These are phyloP conservation scores for Cordyceps militaris DNA, from an alignment of 2,329 filamentous ascomycete genomes.

Conservation along the genomic window DNA sequence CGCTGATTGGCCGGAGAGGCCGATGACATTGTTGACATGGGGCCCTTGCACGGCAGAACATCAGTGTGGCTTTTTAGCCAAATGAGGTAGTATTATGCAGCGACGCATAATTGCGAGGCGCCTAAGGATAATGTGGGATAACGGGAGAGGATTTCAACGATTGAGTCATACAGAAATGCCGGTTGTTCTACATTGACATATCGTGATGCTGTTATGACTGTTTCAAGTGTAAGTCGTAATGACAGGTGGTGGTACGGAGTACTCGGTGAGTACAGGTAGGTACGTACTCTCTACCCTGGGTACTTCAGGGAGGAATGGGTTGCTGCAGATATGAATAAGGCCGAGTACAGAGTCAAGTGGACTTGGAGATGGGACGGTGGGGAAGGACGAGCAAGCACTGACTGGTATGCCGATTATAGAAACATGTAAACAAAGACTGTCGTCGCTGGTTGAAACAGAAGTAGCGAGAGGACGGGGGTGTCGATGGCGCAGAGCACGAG, in stretches of 20 bases:
- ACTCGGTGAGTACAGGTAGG: not conserved
- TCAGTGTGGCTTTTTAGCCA: not conserved
- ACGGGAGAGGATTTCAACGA: not conserved
- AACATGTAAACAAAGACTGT: not conserved
- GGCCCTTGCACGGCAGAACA: not conserved
- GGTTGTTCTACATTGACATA: not conserved
- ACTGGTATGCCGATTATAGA: not conserved
- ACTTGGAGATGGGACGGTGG: not conserved
- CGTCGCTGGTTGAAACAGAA: not conserved
- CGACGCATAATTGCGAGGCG: not conserved
- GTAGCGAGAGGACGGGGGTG: not conserved
- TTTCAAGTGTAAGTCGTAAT: not conserved
- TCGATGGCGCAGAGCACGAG: too few relatives aligned
- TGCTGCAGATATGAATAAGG: not conserved
- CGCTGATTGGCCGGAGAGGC: not conserved
- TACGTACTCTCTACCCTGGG: not conserved
- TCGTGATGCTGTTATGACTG: not conserved
- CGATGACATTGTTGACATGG: not conserved
- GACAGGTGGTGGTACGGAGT: not conserved
- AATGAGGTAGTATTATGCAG: constrained; percentile 10
- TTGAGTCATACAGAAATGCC: not conserved
- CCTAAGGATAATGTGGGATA: not conserved
- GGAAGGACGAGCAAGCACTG: not conserved
- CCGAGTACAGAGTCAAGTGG: not conserved
- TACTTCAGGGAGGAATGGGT: not conserved